Conservation (phyloP, 106 monocot species). For the Xerophyta viscosa region DNA sequence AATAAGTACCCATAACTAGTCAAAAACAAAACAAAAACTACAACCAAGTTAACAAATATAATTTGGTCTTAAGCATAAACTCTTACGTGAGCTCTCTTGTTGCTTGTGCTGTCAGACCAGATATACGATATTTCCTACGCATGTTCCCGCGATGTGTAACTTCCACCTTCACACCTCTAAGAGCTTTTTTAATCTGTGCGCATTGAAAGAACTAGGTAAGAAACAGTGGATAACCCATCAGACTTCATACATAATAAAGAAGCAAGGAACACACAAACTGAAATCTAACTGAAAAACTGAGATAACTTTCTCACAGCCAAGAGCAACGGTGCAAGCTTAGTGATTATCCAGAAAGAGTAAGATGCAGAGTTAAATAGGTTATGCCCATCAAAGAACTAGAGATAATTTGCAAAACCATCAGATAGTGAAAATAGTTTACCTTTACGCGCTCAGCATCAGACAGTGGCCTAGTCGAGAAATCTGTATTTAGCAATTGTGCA, state of each 20-base stretch:
- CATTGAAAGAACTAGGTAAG: background rate
- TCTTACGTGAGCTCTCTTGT: constrained; percentile 76
- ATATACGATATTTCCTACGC: constrained; percentile 74
- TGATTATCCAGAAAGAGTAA: too few relatives aligned
- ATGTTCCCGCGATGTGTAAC: constrained; percentile 78
- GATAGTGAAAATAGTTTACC: constrained; percentile 18
- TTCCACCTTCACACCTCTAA: constrained; percentile 82
- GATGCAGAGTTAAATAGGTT: too few relatives aligned
- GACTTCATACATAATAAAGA: background rate
- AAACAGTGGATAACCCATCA: too few relatives aligned
- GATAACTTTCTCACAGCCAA: too few relatives aligned
- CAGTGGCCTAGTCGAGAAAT: constrained; percentile 55
- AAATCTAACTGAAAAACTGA: too few relatives aligned
- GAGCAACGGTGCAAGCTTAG: too few relatives aligned
- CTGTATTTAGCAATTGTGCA: constrained; percentile 52
- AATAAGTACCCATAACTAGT: background rate
- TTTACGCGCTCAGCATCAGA: constrained; percentile 90
- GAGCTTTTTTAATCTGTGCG: constrained; percentile 68
- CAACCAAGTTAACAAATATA: background rate
- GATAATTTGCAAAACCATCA: background rate
- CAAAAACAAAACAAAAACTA: background rate
- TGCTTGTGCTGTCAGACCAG: constrained; percentile 74
- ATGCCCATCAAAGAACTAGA: background rate
- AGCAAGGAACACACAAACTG: background rate
- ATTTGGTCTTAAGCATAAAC: background rate